These are phyloP conservation scores for Fusarium falciforme DNA, from an alignment of 2,329 filamentous ascomycete species.

Conservation along the genomic window DNA sequence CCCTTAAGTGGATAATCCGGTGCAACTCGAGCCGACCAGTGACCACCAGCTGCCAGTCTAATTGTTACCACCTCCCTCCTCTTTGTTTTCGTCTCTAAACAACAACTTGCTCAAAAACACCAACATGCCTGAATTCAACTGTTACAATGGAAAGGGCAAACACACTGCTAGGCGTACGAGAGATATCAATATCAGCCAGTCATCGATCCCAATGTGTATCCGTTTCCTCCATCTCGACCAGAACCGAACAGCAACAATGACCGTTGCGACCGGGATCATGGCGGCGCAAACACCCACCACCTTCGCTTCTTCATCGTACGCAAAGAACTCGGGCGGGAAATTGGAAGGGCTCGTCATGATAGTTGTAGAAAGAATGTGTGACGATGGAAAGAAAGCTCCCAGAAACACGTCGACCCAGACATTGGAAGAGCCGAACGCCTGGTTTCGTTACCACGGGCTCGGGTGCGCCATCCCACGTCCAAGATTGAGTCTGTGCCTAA, in stretches of 20 bases:
- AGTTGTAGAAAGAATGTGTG: neutral
- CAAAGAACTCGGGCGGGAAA: neutral
- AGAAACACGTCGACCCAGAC: too few relatives aligned
- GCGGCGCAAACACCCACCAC: neutral
- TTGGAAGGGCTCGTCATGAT: neutral
- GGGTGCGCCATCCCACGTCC: neutral
- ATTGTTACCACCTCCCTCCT: too few relatives aligned
- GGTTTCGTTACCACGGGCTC: neutral
- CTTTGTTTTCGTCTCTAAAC: too few relatives aligned
- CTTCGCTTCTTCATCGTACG: neutral
- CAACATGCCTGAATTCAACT: too few relatives aligned
- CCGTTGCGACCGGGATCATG: neutral
- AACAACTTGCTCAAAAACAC: too few relatives aligned
- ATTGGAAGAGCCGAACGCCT: neutral
- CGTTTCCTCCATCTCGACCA: conserved; percentile 2
- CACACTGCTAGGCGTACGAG: neutral
- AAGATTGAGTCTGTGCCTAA: neutral
- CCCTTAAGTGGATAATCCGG: too few relatives aligned
- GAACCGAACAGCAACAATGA: neutral
- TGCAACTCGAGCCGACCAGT: too few relatives aligned
- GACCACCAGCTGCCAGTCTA: too few relatives aligned
- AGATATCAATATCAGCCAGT: neutral
- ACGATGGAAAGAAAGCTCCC: neutral
- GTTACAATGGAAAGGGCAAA: rapidly evolving
- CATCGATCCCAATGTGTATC: neutral